These are phyloP conservation scores for Trichoderma gamsii DNA, from an alignment of 495 filamentous ascomycete species.

Conservation along the genomic window DNA sequence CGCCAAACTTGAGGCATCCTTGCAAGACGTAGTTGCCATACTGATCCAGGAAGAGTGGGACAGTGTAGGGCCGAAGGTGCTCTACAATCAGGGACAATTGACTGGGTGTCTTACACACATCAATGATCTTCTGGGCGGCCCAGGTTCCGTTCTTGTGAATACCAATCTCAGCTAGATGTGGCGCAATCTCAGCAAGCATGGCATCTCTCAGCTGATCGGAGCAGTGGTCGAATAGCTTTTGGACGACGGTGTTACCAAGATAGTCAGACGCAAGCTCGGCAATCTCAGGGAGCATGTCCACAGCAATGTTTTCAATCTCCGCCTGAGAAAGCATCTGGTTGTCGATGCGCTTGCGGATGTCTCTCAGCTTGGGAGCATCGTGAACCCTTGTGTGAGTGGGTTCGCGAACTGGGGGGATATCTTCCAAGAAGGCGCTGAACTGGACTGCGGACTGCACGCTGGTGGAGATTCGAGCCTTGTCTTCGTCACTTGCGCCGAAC, in stretches of 20 bases:
- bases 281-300: slow-evolving; percentile 91
- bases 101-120: slow-evolving; percentile 76
- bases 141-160: slow-evolving; percentile 99
- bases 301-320: slow-evolving; percentile 88
- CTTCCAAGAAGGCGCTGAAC: slow-evolving; percentile 64
- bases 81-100: slow-evolving; percentile 84
- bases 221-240: slow-evolving; percentile 95
- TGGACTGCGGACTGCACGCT: slow-evolving; percentile 71
- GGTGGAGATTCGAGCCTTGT: slow-evolving; percentile 62
- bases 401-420: slow-evolving; percentile 86
- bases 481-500: slow-evolving; percentile 82
- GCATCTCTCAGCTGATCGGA: slow-evolving; percentile 83
- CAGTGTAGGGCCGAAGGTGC: slow-evolving; percentile 72
- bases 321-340: slow-evolving; percentile 77
- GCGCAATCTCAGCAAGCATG: slow-evolving; percentile 83
- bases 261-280: slow-evolving; percentile 93
- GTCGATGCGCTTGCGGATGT: slow-evolving; percentile 95
- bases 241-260: slow-evolving; percentile 97
- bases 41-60: slow-evolving; percentile 91
- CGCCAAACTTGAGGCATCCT: slow-evolving; percentile 84
- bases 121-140: slow-evolving; percentile 99
- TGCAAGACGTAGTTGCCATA: slow-evolving; percentile 98
- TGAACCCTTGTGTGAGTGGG: slow-evolving; percentile 85
- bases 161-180: slow-evolving; percentile 91
- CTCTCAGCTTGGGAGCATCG: slow-evolving; percentile 90